phyloP scores from a whole-genome alignment of 352 stramenopile genomes.

The Peronospora farinosa region DNA sequence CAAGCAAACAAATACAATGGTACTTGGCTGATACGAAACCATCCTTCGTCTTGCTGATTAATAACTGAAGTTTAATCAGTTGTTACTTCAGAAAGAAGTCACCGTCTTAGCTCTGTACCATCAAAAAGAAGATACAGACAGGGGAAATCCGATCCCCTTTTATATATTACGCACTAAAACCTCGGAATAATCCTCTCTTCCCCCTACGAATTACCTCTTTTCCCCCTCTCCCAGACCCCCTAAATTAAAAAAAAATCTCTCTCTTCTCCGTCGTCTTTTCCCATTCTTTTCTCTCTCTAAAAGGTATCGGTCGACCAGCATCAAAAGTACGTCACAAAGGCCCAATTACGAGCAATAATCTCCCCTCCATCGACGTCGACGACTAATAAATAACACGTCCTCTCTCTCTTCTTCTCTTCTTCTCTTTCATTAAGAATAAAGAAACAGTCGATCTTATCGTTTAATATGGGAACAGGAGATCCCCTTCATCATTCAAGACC shows the following conservation, averaged over 20 bases:
- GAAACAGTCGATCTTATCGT: no score
- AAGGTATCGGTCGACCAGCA: constrained; percentile 15
- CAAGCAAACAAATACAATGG: no score
- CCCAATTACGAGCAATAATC: no score
- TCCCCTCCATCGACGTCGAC: no score
- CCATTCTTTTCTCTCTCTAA: constrained; percentile 34
- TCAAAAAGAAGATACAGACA: constrained; percentile 22
- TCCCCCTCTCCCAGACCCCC: not conserved
- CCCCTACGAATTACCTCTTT: constrained; percentile 16
- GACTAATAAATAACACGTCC: no score
- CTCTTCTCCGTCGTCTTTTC: constrained; percentile 25
- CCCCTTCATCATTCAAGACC: constrained; percentile 18
- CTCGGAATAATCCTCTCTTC: constrained; percentile 12
- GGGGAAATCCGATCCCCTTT: constrained; percentile 8
- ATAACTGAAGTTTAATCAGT: constrained; percentile 10
- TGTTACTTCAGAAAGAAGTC: not conserved
- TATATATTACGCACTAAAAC: constrained; percentile 1
- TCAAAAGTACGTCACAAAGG: not conserved
- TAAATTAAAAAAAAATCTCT: no score
- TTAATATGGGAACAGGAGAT: constrained; percentile 33
- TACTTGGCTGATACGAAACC: no score
- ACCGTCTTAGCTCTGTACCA: not conserved
- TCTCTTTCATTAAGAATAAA: no score
- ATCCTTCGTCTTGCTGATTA: no score
- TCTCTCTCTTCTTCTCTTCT: not conserved